A percentile compares a stretch with the other conserved stretches of the same genome.
These are phyloP conservation scores for Cryptococcus jaspeensis DNA, from an alignment of 1,284 basidiomycete species.

Conservation along the genomic window DNA sequence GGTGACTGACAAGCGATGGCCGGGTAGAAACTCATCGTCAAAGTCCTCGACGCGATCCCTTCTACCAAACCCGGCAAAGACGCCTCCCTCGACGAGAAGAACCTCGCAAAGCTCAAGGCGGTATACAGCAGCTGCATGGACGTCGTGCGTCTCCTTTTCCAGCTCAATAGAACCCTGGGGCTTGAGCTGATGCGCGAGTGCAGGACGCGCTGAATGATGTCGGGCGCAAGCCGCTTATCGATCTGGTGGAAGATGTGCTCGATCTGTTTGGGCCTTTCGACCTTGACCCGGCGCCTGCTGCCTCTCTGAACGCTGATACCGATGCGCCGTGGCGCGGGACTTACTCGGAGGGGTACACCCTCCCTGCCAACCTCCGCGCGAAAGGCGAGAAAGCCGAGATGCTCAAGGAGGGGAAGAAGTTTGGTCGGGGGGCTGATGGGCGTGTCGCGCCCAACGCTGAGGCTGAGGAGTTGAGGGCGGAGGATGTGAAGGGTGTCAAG, in stretches of 20 bases:
- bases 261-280: conserved; percentile 44
- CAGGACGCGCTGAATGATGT: conserved; percentile 51
- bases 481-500: conserved; percentile 37
- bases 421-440: background rate
- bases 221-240: conserved; percentile 53
- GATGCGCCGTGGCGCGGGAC: conserved; percentile 31
- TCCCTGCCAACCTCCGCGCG: conserved; percentile 32
- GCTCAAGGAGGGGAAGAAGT: conserved; percentile 15
- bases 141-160: conserved; percentile 51
- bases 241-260: conserved; percentile 50
- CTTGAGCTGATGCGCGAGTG: background rate
- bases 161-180: background rate
- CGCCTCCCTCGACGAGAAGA: conserved; percentile 59
- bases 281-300: conserved; percentile 26
- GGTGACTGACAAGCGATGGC: background rate
- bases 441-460: background rate
- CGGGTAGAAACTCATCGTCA: conserved; percentile 47
- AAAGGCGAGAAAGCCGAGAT: conserved; percentile 14
- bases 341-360: conserved; percentile 33
- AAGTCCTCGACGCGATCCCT: conserved; percentile 49
- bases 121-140: conserved; percentile 84
- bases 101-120: conserved; percentile 74
- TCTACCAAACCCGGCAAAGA: conserved; percentile 10
- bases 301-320: conserved; percentile 9
- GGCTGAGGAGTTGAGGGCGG: conserved; percentile 2